These are phyloP conservation scores for Monosporascus cannonballus DNA, from an alignment of 2,329 filamentous ascomycete genomes.

Conservation along the genomic window DNA sequence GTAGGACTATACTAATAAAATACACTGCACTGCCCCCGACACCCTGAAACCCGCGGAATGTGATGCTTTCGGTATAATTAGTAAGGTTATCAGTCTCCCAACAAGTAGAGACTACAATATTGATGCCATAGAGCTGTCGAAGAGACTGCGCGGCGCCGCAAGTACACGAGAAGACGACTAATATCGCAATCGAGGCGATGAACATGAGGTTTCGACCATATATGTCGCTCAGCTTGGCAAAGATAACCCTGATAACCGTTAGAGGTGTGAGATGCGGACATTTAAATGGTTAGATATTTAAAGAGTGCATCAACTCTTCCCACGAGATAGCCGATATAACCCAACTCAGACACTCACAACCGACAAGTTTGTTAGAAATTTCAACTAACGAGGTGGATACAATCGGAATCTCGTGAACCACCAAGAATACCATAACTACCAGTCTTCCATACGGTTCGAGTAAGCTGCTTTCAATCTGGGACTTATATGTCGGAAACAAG, in stretches of 20 bases:
- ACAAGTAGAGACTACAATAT: too few species aligned
- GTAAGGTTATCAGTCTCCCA: too few species aligned
- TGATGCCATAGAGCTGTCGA: background rate
- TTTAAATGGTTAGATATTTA: background rate
- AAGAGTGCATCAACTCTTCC: slow-evolving; percentile 10
- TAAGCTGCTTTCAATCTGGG: too few species aligned
- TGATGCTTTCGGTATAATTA: background rate
- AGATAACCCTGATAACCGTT: background rate
- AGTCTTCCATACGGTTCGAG: background rate
- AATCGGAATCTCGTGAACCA: slow-evolving; percentile 5
- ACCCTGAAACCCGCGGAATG: background rate
- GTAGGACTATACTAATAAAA: background rate
- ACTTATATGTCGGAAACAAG: too few species aligned
- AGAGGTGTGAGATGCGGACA: background rate
- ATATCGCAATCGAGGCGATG: background rate
- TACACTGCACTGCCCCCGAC: background rate
- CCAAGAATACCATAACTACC: slow-evolving; percentile 1
- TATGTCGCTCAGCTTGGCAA: background rate
- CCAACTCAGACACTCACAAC: slow-evolving; percentile 5
- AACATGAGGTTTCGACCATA: background rate
- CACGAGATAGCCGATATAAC: slow-evolving; percentile 10
- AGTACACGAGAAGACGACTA: background rate
- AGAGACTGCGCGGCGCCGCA: background rate
- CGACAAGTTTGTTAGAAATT: slow-evolving; percentile 8
- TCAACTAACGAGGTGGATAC: slow-evolving; percentile 5